phyloP scores from a whole-genome alignment of 495 filamentous ascomycete species.

The Lentithecium fluviatile region DNA sequence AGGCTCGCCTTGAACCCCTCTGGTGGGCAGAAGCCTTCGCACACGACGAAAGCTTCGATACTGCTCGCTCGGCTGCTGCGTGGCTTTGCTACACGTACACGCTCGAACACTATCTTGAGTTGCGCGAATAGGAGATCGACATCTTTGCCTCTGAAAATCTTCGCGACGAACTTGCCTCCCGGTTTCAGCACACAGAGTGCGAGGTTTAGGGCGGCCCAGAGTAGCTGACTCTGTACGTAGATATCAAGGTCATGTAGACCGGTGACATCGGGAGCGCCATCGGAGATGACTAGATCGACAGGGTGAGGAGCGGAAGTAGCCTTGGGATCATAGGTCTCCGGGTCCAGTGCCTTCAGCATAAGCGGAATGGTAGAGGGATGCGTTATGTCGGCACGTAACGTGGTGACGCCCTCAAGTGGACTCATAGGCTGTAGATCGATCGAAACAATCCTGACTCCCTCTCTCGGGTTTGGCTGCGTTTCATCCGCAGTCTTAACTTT shows the following conservation, averaged over 20 bases:
- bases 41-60: slow-evolving; percentile 94
- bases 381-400: slow-evolving; percentile 90
- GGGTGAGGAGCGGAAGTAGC: slow-evolving; percentile 58
- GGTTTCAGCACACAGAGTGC: slow-evolving; percentile 86
- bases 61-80: slow-evolving; percentile 89
- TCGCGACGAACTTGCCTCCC: slow-evolving; percentile 94
- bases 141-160: slow-evolving; percentile 93
- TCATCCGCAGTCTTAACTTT: slow-evolving; percentile 36
- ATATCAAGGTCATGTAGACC: slow-evolving; percentile 96
- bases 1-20: slow-evolving; percentile 60
- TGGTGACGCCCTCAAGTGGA: slow-evolving; percentile 86
- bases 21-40: slow-evolving; percentile 74
- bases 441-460: slow-evolving; percentile 85
- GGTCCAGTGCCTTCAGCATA: slow-evolving; percentile 78
- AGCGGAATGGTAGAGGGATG: slow-evolving; percentile 92
- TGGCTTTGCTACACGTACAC: slow-evolving; percentile 88
- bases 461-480: slow-evolving; percentile 43
- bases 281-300: slow-evolving; percentile 88
- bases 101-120: slow-evolving; percentile 82
- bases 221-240: slow-evolving; percentile 92
- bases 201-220: slow-evolving; percentile 89
- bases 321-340: slow-evolving; percentile 61
- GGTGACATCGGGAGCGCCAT: slow-evolving; percentile 95
- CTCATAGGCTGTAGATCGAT: slow-evolving; percentile 96
- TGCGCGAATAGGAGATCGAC: slow-evolving; percentile 91